Percentiles rank a stretch among this genome's conserved stretches.
Evolutionary conservation across 176 grass and related monocot genomes (phyloP).

Genomic region (Cymbopogon citratus): DNA sequence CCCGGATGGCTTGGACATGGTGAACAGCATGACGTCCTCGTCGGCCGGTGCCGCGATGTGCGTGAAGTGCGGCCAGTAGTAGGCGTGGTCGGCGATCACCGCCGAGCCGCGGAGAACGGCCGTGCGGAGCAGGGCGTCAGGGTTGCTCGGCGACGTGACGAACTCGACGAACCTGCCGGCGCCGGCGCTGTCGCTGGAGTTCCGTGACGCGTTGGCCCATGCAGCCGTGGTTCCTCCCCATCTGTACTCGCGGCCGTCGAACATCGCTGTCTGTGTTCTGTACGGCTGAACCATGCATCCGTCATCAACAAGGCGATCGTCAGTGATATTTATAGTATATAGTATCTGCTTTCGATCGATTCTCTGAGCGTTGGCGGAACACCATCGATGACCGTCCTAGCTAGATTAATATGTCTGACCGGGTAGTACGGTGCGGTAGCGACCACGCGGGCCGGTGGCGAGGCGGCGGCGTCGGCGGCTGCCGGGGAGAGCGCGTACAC

Average conservation of each 20-base stretch:
- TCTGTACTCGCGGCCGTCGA: constrained; percentile 41
- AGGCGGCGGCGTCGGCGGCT: neutral
- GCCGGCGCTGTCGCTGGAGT: neutral
- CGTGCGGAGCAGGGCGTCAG: constrained; percentile 31
- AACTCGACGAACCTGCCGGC: constrained; percentile 52
- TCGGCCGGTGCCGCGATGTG: constrained; percentile 49
- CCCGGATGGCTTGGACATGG: constrained; percentile 55
- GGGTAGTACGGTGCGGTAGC: constrained; percentile 50
- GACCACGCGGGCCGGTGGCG: constrained; percentile 42
- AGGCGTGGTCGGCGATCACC: constrained; percentile 65
- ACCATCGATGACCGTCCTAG: no score
- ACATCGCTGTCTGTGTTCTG: constrained; percentile 20
- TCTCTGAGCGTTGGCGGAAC: no score
- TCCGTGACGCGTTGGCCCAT: constrained; percentile 31
- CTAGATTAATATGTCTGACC: constrained; percentile 6
- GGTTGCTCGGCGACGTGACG: constrained; percentile 76
- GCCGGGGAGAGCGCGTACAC: constrained; percentile 59
- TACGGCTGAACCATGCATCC: constrained; percentile 29
- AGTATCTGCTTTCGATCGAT: no score
- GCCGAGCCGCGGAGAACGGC: constrained; percentile 41
- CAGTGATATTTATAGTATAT: no score
- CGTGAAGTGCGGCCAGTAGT: constrained; percentile 77
- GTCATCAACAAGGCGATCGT: neutral
- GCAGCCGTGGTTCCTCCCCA: constrained; percentile 34
- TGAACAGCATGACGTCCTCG: constrained; percentile 74